These are phyloP conservation scores for Fusarium brachygibbosum DNA, from an alignment of 2,329 filamentous ascomycete genomes.

Conservation along the genomic window DNA sequence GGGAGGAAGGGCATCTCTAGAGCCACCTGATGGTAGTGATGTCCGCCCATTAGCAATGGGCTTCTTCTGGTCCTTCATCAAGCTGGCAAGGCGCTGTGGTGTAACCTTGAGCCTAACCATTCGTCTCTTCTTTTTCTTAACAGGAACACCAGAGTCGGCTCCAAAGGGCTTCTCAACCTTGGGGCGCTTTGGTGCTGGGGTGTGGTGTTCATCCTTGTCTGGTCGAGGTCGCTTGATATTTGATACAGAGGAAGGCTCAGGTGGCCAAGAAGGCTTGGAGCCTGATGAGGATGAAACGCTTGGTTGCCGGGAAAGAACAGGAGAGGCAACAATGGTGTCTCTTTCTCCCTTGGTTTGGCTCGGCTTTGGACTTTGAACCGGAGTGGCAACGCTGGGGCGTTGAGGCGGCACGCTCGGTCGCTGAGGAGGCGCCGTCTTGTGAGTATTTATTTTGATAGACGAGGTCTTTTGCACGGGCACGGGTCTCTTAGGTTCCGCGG, in stretches of 20 bases:
- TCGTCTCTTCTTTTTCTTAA: conserved; percentile 50
- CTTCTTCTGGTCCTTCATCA: conserved; percentile 51
- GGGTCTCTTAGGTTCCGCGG: conserved; percentile 49
- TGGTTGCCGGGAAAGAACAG: conserved; percentile 43
- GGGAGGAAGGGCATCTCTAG: conserved; percentile 45
- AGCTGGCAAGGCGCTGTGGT: conserved; percentile 53
- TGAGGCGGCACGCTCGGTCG: conserved; percentile 28
- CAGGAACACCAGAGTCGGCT: conserved; percentile 29
- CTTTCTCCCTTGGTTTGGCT: conserved; percentile 32
- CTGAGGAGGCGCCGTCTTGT: conserved; percentile 43
- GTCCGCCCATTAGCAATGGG: conserved; percentile 47
- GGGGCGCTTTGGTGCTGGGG: conserved; percentile 56
- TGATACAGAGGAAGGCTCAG: conserved; percentile 40
- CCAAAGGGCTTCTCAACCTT: conserved; percentile 54
- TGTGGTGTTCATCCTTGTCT: conserved; percentile 54
- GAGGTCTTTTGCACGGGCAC: conserved; percentile 50
- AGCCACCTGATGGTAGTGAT: conserved; percentile 52
- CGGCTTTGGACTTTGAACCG: conserved; percentile 24
- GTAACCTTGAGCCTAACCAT: conserved; percentile 57
- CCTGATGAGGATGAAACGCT: conserved; percentile 41
- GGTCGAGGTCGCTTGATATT: conserved; percentile 55
- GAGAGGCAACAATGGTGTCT: conserved; percentile 50
- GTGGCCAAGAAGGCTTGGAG: conserved; percentile 39
- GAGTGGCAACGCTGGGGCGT: conserved; percentile 21
- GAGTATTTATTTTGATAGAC: conserved; percentile 58